These are phyloP conservation scores for Termitomyces sp. DNA, from an alignment of 768 basidiomycete species.

Conservation along the genomic window DNA sequence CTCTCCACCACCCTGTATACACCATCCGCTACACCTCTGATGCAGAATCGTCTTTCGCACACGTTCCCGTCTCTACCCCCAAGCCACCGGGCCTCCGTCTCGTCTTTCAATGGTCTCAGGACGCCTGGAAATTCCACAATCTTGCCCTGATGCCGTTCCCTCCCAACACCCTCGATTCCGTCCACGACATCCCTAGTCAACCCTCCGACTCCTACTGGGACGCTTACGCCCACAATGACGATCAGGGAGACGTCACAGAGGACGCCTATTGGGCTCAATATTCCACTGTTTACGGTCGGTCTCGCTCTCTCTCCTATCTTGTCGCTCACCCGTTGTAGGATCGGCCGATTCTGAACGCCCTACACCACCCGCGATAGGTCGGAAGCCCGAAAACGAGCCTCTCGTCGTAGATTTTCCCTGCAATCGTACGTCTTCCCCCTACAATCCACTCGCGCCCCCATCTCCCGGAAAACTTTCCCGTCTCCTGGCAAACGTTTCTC, in stretches of 20 bases:
- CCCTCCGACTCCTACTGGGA: constrained; percentile 63
- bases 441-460: constrained; percentile 36
- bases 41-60: constrained; percentile 47
- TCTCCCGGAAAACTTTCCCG: constrained; percentile 34
- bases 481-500: constrained; percentile 31
- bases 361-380: constrained; percentile 33
- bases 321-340: constrained; percentile 31
- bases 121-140: constrained; percentile 69
- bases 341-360: constrained; percentile 69
- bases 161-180: constrained; percentile 25
- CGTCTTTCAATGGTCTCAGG: constrained; percentile 61
- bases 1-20: constrained; percentile 35
- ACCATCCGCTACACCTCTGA: constrained; percentile 36
- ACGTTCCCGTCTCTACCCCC: constrained; percentile 40
- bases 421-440: constrained; percentile 20
- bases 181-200: constrained; percentile 18
- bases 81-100: constrained; percentile 40
- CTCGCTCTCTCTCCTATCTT: not conserved
- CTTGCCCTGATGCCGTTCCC: constrained; percentile 69
- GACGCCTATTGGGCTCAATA: constrained; percentile 81
- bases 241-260: constrained; percentile 23
- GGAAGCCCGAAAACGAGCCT: constrained; percentile 22
- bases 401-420: constrained; percentile 26
- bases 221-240: constrained; percentile 41
- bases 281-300: constrained; percentile 59